Conservation (phyloP, 345 rosid genomes). For the Gossypium mustelinum region DNA sequence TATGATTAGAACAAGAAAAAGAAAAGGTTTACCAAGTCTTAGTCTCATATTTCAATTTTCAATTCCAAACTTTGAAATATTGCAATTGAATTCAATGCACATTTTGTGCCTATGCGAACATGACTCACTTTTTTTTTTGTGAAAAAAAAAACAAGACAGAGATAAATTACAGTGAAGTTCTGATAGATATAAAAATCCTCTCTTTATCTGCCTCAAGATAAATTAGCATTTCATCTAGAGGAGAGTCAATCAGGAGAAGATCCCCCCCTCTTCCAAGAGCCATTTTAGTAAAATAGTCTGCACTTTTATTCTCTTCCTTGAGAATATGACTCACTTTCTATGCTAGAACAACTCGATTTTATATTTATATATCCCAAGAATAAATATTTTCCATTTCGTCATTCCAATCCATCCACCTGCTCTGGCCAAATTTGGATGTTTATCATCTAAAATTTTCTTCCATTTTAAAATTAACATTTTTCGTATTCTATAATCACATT, state of each 20-base stretch:
- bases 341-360: too few relatives aligned
- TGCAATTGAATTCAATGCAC: slow-evolving; percentile 28
- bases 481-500: too few relatives aligned
- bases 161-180: too few relatives aligned
- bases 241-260: too few relatives aligned
- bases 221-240: too few relatives aligned
- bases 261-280: too few relatives aligned
- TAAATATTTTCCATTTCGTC: neutral
- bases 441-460: slow-evolving; percentile 23
- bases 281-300: too few relatives aligned
- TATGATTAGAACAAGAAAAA: neutral
- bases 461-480: too few relatives aligned
- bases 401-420: slow-evolving; percentile 8
- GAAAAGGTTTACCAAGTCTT: neutral
- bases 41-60: neutral
- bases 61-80: slow-evolving; percentile 22
- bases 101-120: slow-evolving; percentile 13
- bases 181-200: too few relatives aligned
- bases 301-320: too few relatives aligned
- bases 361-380: slow-evolving; percentile 14
- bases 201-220: too few relatives aligned
- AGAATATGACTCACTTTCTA: neutral
- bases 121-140: neutral
- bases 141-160: too few relatives aligned
- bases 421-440: slow-evolving; percentile 32